Evolutionary conservation across 768 basidiomycete genomes (phyloP).

Genomic region (Termitomyces sp.): DNA sequence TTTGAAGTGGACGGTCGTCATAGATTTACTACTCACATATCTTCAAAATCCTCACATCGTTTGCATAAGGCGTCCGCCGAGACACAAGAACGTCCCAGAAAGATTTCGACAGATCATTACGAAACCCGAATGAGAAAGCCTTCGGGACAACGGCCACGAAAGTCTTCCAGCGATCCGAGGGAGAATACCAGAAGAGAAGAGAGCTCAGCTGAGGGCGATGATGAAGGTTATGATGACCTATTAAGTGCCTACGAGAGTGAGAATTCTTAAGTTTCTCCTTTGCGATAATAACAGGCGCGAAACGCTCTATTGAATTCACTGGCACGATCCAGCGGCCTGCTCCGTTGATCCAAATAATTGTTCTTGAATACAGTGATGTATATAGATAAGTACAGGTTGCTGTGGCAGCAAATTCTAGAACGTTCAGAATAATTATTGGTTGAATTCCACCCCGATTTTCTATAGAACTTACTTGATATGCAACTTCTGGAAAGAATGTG

Average conservation of each 20-base stretch:
- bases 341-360: constrained; percentile 23
- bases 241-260: constrained; percentile 83
- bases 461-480: constrained; percentile 52
- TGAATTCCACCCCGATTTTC: neutral
- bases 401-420: constrained; percentile 61
- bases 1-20: constrained; percentile 38
- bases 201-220: constrained; percentile 74
- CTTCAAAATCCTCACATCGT: constrained; percentile 26
- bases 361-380: constrained; percentile 61
- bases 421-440: neutral
- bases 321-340: neutral
- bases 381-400: constrained; percentile 53
- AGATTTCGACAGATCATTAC: constrained; percentile 27
- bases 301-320: neutral
- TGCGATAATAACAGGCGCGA: neutral
- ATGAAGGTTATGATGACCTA: constrained; percentile 72
- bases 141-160: constrained; percentile 36
- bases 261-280: constrained; percentile 18
- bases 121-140: constrained; percentile 42
- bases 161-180: constrained; percentile 43
- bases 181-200: constrained; percentile 40
- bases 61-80: constrained; percentile 40
- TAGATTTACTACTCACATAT: constrained; percentile 23
- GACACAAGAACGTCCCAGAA: constrained; percentile 25
- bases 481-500: constrained; percentile 41